These are phyloP conservation scores for Fraxinus ornus DNA, from an alignment of 305 asterid genomes.

Conservation along the genomic window DNA sequence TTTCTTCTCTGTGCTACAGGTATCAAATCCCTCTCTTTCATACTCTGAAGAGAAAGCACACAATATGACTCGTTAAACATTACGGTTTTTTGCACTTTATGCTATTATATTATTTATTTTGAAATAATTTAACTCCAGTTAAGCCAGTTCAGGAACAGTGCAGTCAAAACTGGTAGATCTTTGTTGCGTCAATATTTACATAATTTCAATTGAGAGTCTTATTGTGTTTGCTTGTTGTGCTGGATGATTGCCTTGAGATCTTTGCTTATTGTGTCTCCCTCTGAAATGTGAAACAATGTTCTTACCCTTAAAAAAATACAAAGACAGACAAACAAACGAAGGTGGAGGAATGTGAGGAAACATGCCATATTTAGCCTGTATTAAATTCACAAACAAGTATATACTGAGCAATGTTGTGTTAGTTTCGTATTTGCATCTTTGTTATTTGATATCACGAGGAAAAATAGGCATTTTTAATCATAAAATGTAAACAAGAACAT, in stretches of 20 bases:
- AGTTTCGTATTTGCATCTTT: not conserved
- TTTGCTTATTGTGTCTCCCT: not conserved
- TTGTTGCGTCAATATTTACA: not conserved
- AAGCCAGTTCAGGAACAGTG: not conserved
- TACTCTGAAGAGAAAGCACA: not conserved
- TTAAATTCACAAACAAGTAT: not conserved
- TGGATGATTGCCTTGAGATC: not conserved
- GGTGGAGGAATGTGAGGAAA: not conserved
- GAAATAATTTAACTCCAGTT: not conserved
- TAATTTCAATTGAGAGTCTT: not conserved
- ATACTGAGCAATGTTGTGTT: not conserved
- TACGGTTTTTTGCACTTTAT: not conserved
- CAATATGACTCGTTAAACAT: not conserved
- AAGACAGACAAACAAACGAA: too few relatives aligned
- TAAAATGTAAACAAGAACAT: not conserved
- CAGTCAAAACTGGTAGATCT: not conserved
- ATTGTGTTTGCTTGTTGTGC: not conserved
- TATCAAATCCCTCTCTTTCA: constrained; percentile 26
- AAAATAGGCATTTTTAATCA: not conserved
- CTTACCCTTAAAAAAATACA: not conserved
- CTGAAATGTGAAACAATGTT: not conserved
- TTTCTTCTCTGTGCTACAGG: constrained; percentile 76
- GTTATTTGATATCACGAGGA: not conserved
- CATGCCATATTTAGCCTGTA: not conserved
- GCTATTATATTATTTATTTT: not conserved